phyloP scores from a whole-genome alignment of 2,329 filamentous ascomycete species.

The Botryotinia convoluta region DNA sequence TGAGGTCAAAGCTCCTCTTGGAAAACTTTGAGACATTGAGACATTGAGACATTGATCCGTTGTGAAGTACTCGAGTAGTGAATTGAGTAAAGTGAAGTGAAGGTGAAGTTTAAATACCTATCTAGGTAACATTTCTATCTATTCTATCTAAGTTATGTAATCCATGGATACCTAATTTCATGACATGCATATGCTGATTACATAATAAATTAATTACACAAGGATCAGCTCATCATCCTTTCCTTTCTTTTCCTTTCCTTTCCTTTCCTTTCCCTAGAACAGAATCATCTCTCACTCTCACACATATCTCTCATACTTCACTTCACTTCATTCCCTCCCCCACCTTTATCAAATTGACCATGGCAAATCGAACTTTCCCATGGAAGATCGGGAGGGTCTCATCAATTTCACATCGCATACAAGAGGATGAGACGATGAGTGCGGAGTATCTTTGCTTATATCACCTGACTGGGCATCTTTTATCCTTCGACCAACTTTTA shows the following conservation, averaged over 20 bases:
- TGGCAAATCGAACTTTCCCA: slow-evolving; percentile 1
- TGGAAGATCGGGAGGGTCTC: background rate
- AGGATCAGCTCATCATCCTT: background rate
- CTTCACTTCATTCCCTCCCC: background rate
- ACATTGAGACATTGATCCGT: background rate
- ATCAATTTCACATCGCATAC: background rate
- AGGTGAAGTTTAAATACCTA: background rate
- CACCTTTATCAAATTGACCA: background rate
- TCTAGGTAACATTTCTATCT: too few species aligned
- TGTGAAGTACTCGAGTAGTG: background rate
- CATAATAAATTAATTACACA: background rate
- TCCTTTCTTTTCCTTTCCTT: too few species aligned
- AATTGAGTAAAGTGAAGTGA: background rate
- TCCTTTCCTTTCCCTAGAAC: background rate
- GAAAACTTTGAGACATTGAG: background rate
- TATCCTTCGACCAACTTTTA: background rate
- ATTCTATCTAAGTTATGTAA: too few species aligned
- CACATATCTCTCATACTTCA: background rate
- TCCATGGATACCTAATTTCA: background rate
- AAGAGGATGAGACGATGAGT: background rate
- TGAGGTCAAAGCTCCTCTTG: background rate
- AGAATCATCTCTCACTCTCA: background rate
- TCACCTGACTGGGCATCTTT: background rate
- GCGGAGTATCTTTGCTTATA: background rate
- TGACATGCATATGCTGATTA: background rate